A percentile compares a stretch with the other conserved stretches of the same genome.
Conservation (phyloP, 768 basidiomycete genomes). For the Russula dissimulans region DNA sequence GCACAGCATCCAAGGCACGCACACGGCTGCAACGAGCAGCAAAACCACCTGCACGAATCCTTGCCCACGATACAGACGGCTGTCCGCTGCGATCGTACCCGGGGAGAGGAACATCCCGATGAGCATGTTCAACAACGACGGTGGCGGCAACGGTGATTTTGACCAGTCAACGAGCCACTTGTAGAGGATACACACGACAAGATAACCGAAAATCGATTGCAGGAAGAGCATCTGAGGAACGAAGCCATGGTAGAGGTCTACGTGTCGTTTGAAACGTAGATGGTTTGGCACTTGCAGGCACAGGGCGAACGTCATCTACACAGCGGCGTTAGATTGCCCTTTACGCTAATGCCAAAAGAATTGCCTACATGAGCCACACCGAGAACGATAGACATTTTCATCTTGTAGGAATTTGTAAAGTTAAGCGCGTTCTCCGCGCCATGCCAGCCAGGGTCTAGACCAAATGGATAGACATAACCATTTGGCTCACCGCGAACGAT, state of each 20-base stretch:
- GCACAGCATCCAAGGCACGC: conserved; percentile 92
- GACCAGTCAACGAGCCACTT: conserved; percentile 97
- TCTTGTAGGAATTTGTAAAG: conserved; percentile 98
- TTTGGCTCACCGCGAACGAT: conserved; percentile 45
- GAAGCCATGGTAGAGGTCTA: conserved; percentile 91
- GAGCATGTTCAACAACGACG: conserved; percentile 90
- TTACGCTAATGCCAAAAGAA: not conserved
- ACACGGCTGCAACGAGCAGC: conserved; percentile 68
- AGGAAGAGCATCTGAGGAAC: conserved; percentile 96
- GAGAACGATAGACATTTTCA: conserved; percentile 97
- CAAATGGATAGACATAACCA: conserved; percentile 81
- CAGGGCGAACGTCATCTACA: conserved; percentile 95
- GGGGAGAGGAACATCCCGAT: conserved; percentile 95
- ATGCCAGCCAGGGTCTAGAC: conserved; percentile 93
- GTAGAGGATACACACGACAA: conserved; percentile 89
- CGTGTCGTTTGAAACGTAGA: conserved; percentile 78
- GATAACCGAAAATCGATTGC: conserved; percentile 95
- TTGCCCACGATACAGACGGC: conserved; percentile 82
- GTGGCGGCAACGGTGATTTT: conserved; percentile 55
- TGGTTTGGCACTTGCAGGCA: conserved; percentile 96
- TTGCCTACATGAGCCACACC: conserved; percentile 87
- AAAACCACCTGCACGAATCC: conserved; percentile 73
- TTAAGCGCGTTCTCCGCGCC: conserved; percentile 84
- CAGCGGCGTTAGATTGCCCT: not conserved
- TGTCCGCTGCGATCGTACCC: conserved; percentile 58